A percentile compares a stretch with the other conserved stretches of the same genome.
phyloP scores from a whole-genome alignment of 768 basidiomycete genomes.

The Suillus variegatus region DNA sequence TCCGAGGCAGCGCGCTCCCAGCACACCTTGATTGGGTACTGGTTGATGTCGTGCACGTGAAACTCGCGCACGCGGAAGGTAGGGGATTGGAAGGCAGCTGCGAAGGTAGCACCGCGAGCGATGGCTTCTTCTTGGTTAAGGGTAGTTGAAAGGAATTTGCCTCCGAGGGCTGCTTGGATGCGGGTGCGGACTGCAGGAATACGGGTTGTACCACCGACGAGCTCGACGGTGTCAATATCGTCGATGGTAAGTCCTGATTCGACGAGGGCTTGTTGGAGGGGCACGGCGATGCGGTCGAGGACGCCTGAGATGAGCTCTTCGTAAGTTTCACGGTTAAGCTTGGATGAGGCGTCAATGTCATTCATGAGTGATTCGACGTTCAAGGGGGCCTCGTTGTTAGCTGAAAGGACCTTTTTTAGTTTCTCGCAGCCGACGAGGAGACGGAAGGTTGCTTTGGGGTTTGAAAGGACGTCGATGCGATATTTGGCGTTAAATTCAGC shows the following conservation, averaged over 20 bases:
- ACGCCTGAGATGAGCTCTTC: slow-evolving; percentile 77
- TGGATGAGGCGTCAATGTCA: slow-evolving; percentile 90
- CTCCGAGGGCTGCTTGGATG: slow-evolving; percentile 82
- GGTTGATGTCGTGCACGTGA: slow-evolving; percentile 79
- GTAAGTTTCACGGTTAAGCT: slow-evolving; percentile 78
- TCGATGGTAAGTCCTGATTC: slow-evolving; percentile 82
- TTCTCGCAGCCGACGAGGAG: slow-evolving; percentile 87
- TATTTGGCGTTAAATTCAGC: slow-evolving; percentile 94
- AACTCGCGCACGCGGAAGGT: slow-evolving; percentile 98
- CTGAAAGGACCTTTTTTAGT: slow-evolving; percentile 95
- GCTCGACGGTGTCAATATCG: slow-evolving; percentile 88
- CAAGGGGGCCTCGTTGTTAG: slow-evolving; percentile 85
- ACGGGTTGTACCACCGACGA: slow-evolving; percentile 92
- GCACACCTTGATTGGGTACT: slow-evolving; percentile 87
- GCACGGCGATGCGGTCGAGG: slow-evolving; percentile 73
- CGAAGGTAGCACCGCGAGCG: slow-evolving; percentile 94
- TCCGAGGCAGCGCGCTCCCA: slow-evolving; percentile 80
- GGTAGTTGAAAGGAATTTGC: slow-evolving; percentile 85
- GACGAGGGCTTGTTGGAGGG: slow-evolving; percentile 75
- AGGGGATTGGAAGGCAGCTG: slow-evolving; percentile 96
- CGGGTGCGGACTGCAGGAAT: slow-evolving; percentile 88
- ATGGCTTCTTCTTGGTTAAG: slow-evolving; percentile 98
- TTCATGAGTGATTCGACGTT: slow-evolving; percentile 97
- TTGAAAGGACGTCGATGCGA: slow-evolving; percentile 93
- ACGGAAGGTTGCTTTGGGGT: slow-evolving; percentile 92